These are phyloP conservation scores for Astrephomene gubernaculifera DNA, from an alignment of 139 green algal genomes.

Conservation along the genomic window DNA sequence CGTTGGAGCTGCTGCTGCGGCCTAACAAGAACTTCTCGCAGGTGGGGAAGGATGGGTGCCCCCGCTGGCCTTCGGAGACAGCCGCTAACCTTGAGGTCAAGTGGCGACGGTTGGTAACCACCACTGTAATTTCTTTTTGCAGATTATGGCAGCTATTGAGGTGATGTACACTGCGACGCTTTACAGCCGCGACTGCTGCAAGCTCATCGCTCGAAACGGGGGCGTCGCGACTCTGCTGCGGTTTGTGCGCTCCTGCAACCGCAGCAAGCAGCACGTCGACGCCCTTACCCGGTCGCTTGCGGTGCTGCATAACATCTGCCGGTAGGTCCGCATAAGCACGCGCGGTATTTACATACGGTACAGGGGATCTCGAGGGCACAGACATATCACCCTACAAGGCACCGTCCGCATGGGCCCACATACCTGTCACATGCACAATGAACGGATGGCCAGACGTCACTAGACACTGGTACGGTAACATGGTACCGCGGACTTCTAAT, in stretches of 20 bases:
- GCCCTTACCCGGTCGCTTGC: slow-evolving; percentile 60
- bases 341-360: too few relatives aligned
- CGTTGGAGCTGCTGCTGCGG: slow-evolving; percentile 66
- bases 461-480: too few relatives aligned
- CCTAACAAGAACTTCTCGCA: slow-evolving; percentile 57
- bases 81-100: too few relatives aligned
- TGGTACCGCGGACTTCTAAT: too few relatives aligned
- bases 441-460: too few relatives aligned
- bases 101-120: background rate
- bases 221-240: slow-evolving; percentile 63
- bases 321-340: too few relatives aligned
- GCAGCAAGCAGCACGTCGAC: slow-evolving; percentile 71
- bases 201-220: slow-evolving; percentile 55
- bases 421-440: too few relatives aligned
- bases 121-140: background rate
- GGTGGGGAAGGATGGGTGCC: slow-evolving; percentile 28
- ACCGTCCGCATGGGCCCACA: too few relatives aligned
- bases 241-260: slow-evolving; percentile 74
- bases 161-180: slow-evolving; percentile 59
- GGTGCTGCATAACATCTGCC: slow-evolving; percentile 71
- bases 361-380: too few relatives aligned
- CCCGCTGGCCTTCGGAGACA: background rate
- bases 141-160: slow-evolving; percentile 58
- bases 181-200: slow-evolving; percentile 72
- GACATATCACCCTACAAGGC: too few relatives aligned